Evolutionary conservation across 2,329 filamentous ascomycete species (phyloP).

Genomic region (Colletotrichum liriopes): DNA sequence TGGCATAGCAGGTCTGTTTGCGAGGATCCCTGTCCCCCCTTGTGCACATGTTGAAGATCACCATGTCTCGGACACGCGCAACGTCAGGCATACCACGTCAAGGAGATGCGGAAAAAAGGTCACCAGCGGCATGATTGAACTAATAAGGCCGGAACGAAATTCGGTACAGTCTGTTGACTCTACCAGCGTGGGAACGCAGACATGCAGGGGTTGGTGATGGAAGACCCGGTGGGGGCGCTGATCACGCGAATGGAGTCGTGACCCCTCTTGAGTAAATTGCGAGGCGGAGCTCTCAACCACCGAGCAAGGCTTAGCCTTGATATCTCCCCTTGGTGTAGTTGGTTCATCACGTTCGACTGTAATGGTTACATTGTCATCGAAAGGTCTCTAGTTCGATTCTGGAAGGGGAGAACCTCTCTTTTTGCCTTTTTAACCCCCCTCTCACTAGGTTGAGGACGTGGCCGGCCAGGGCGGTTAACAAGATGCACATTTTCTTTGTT

Average conservation of each 20-base stretch:
- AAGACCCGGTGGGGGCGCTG: not conserved
- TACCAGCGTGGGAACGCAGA: too few relatives aligned
- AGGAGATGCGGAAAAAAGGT: too few relatives aligned
- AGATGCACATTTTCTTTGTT: too few relatives aligned
- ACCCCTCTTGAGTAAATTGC: not conserved
- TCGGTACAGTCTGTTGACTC: too few relatives aligned
- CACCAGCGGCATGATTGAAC: not conserved
- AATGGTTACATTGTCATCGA: slow-evolving; percentile 31
- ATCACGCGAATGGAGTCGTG: not conserved
- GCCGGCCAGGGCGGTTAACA: not conserved
- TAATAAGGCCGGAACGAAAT: too few relatives aligned
- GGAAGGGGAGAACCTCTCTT: slow-evolving; percentile 11
- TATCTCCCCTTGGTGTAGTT: slow-evolving; percentile 29
- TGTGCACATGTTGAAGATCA: too few relatives aligned
- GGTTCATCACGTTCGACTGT: slow-evolving; percentile 31
- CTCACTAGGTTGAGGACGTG: not conserved
- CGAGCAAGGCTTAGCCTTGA: slow-evolving; percentile 12
- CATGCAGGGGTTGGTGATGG: not conserved
- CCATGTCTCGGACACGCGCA: too few relatives aligned
- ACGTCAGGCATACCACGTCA: too few relatives aligned
- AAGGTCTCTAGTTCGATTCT: slow-evolving; percentile 31
- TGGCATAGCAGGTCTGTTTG: too few relatives aligned
- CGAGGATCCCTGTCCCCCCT: too few relatives aligned
- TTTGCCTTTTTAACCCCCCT: not conserved
- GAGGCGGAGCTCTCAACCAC: not conserved